Conservation (phyloP, 2,329 filamentous ascomycete genomes). For the Calonectria pteridis region DNA sequence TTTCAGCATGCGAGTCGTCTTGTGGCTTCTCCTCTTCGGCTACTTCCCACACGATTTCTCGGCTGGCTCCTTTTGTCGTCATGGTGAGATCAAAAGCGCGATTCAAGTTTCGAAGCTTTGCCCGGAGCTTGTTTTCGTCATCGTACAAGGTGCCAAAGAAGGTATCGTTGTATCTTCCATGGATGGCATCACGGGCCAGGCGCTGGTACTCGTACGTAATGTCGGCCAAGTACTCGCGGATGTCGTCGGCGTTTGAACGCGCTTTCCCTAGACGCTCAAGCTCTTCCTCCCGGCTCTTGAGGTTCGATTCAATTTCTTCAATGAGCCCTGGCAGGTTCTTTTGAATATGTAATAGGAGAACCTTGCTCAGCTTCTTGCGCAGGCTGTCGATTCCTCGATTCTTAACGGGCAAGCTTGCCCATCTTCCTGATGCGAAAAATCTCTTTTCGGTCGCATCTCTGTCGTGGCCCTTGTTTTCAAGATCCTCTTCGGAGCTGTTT, state of each 20-base stretch:
- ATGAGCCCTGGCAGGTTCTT: constrained; percentile 44
- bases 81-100: constrained; percentile 47
- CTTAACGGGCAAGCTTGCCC: constrained; percentile 46
- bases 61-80: constrained; percentile 39
- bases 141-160: constrained; percentile 51
- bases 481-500: constrained; percentile 57
- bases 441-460: constrained; percentile 48
- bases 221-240: constrained; percentile 49
- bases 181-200: constrained; percentile 44
- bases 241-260: constrained; percentile 40
- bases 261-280: constrained; percentile 37
- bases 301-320: constrained; percentile 42
- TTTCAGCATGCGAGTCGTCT: background rate
- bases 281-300: constrained; percentile 33
- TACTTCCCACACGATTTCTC: constrained; percentile 28
- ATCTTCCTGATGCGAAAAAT: constrained; percentile 49
- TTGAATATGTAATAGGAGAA: constrained; percentile 47
- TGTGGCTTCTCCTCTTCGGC: background rate
- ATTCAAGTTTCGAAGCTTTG: constrained; percentile 47
- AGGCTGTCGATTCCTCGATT: constrained; percentile 49
- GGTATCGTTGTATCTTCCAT: constrained; percentile 47
- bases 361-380: constrained; percentile 49
- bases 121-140: constrained; percentile 44
- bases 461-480: constrained; percentile 13
- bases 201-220: constrained; percentile 53